Evolutionary conservation across 352 stramenopile species (phyloP).

Genomic region (Phytopythium mirpurense): DNA sequence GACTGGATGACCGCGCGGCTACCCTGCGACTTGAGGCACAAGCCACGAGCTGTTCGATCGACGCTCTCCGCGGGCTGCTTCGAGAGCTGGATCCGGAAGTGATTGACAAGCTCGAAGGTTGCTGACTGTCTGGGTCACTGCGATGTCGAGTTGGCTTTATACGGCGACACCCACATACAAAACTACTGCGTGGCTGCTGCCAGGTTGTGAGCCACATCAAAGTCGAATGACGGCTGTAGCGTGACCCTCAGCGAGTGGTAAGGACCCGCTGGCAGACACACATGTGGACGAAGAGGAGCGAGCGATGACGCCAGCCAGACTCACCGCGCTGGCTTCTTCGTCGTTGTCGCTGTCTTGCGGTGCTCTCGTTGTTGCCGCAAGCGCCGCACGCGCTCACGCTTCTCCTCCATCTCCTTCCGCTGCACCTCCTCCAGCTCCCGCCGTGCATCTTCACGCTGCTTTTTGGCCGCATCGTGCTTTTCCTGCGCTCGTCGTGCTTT

Average conservation of each 20-base stretch:
- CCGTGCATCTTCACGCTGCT: conserved; percentile 57
- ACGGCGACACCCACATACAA: conserved; percentile 1
- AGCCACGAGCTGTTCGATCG: conserved; percentile 25
- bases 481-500: conserved; percentile 58
- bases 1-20: conserved; percentile 15
- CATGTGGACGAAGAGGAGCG: not conserved
- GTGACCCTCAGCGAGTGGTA: not conserved
- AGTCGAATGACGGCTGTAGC: too few relatives aligned
- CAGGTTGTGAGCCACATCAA: too few relatives aligned
- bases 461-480: conserved; percentile 51
- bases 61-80: conserved; percentile 36
- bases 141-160: not conserved
- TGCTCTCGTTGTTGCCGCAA: conserved; percentile 47
- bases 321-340: conserved; percentile 9
- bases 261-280: not conserved
- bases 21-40: conserved; percentile 31
- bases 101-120: conserved; percentile 9
- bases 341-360: conserved; percentile 16
- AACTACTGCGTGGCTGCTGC: conserved; percentile 1
- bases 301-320: not conserved
- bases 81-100: conserved; percentile 27
- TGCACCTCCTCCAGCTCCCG: conserved; percentile 62
- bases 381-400: conserved; percentile 53
- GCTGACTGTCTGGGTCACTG: not conserved
- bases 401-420: conserved; percentile 63